These are phyloP conservation scores for Botryobasidium botryosum DNA, from an alignment of 768 basidiomycete species.

Conservation along the genomic window DNA sequence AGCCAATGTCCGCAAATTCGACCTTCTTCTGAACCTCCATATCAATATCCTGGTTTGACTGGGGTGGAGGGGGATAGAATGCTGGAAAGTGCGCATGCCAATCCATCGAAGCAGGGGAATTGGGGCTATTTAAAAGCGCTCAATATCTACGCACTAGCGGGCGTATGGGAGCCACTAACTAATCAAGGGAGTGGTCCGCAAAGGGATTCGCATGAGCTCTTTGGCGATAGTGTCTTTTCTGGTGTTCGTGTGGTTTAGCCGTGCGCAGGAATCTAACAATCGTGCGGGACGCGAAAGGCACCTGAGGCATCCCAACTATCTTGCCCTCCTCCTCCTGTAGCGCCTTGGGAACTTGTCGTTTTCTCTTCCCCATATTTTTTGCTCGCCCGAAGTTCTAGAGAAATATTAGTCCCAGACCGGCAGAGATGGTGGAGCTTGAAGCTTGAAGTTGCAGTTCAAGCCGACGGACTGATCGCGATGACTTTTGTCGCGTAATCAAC, in stretches of 20 bases:
- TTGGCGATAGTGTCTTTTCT: slow-evolving; percentile 33
- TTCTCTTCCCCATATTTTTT: too few relatives aligned
- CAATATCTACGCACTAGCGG: not conserved
- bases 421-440: too few relatives aligned
- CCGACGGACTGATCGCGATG: too few relatives aligned
- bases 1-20: slow-evolving; percentile 93
- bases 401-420: too few relatives aligned
- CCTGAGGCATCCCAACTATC: slow-evolving; percentile 9
- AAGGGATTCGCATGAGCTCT: slow-evolving; percentile 34
- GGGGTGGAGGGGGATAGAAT: slow-evolving; percentile 23
- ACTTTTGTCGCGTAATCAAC: too few relatives aligned
- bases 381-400: too few relatives aligned
- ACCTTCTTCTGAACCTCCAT: slow-evolving; percentile 38
- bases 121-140: slow-evolving; percentile 27
- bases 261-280: not conserved
- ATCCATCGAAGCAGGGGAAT: slow-evolving; percentile 56
- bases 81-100: slow-evolving; percentile 75
- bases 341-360: too few relatives aligned
- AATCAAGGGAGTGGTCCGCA: slow-evolving; percentile 54
- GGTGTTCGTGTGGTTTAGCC: not conserved
- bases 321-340: slow-evolving; percentile 5
- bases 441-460: too few relatives aligned
- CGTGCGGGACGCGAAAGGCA: not conserved
- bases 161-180: slow-evolving; percentile 23
- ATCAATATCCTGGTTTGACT: slow-evolving; percentile 2